Percentiles rank a stretch among this genome's conserved stretches.
Conservation (phyloP, 495 filamentous ascomycete species). For the Cudoniella acicularis region DNA sequence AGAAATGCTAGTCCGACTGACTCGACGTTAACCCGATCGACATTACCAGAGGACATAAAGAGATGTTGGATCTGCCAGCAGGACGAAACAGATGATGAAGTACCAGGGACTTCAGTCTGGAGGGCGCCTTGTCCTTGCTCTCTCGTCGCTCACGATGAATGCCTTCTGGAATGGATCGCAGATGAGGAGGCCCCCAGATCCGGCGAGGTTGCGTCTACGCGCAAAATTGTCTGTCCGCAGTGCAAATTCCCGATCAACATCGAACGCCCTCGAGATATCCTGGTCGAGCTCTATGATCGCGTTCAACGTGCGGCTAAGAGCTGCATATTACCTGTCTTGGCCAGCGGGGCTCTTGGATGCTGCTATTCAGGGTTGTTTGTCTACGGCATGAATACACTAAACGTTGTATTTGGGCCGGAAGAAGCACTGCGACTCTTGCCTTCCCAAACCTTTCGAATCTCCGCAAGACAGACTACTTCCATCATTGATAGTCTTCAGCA, state of each 20-base stretch:
- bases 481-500: neutral
- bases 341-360: slow-evolving; percentile 14
- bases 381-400: slow-evolving; percentile 57
- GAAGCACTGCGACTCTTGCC: slow-evolving; percentile 50
- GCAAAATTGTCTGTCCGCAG: slow-evolving; percentile 69
- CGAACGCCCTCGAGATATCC: slow-evolving; percentile 62
- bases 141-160: slow-evolving; percentile 84
- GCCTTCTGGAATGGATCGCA: slow-evolving; percentile 85
- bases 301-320: slow-evolving; percentile 34
- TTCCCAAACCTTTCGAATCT: too few relatives aligned
- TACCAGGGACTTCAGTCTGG: slow-evolving; percentile 66
- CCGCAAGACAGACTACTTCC: neutral
- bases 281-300: slow-evolving; percentile 56
- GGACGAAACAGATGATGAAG: slow-evolving; percentile 78
- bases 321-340: slow-evolving; percentile 9
- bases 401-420: slow-evolving; percentile 58
- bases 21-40: neutral
- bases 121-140: slow-evolving; percentile 84
- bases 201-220: slow-evolving; percentile 43
- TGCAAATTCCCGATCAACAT: slow-evolving; percentile 81
- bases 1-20: neutral
- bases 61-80: slow-evolving; percentile 90
- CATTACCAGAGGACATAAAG: slow-evolving; percentile 3
- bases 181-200: slow-evolving; percentile 66
- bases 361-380: slow-evolving; percentile 48